Conservation (phyloP, 345 rosid species). For the Brassica napus region Da-Ae NC_063442.1:17088501-17089000, state of each 20-base stretch:
- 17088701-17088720: constrained; percentile 76
- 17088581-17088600: constrained; percentile 62
- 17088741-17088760: neutral
- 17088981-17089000: neutral
- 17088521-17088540: constrained; percentile 9
- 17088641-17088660: constrained; percentile 2
- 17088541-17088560: constrained; percentile 63
- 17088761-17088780: no score
- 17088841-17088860: neutral
- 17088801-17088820: no score
- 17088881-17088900: constrained; percentile 61
- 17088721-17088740: constrained; percentile 56
- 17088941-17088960: neutral
- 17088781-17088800: no score
- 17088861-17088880: constrained; percentile 18
- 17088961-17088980: neutral
- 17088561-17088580: constrained; percentile 59
- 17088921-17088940: constrained; percentile 36
- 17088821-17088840: neutral
- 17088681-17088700: constrained; percentile 71
- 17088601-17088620: neutral
- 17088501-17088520: constrained; percentile 60
- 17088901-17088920: constrained; percentile 69
- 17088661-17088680: constrained; percentile 44
- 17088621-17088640: neutral